A percentile compares a stretch with the other conserved stretches of the same genome.
phyloP scores from a whole-genome alignment of 352 stramenopile genomes.

The Blastocystis sp. region DNA sequence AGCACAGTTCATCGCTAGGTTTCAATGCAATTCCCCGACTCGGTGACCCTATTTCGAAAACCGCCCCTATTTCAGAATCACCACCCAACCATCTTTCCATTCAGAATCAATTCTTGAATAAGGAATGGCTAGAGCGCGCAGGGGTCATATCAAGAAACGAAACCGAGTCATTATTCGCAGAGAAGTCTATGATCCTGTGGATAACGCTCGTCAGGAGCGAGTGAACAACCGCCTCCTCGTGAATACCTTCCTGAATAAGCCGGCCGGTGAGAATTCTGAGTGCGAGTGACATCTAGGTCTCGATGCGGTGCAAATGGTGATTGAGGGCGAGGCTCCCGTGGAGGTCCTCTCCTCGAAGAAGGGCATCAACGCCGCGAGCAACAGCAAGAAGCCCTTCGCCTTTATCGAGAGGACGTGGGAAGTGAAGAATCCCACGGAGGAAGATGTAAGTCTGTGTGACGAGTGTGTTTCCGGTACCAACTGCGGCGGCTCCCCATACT shows the following conservation, averaged over 20 bases:
- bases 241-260: constrained; percentile 55
- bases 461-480: constrained; percentile 38
- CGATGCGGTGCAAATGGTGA: constrained; percentile 46
- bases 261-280: neutral
- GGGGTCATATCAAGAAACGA: neutral
- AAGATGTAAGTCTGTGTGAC: constrained; percentile 63
- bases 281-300: neutral
- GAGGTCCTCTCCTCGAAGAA: constrained; percentile 36
- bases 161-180: constrained; percentile 12
- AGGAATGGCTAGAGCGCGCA: neutral
- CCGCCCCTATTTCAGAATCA: neutral
- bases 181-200: constrained; percentile 47
- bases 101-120: neutral
- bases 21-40: neutral
- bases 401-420: constrained; percentile 69
- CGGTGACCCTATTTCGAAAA: neutral
- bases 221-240: constrained; percentile 58
- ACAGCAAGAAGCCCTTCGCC: constrained; percentile 48
- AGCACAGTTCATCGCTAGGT: constrained; percentile 63
- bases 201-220: constrained; percentile 38
- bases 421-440: constrained; percentile 60
- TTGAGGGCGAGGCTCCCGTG: constrained; percentile 44
- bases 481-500: neutral
- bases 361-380: neutral
- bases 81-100: neutral